Conservation (phyloP, 108 stramenopile species). For the Cyclostephanos invisitatus region DNA sequence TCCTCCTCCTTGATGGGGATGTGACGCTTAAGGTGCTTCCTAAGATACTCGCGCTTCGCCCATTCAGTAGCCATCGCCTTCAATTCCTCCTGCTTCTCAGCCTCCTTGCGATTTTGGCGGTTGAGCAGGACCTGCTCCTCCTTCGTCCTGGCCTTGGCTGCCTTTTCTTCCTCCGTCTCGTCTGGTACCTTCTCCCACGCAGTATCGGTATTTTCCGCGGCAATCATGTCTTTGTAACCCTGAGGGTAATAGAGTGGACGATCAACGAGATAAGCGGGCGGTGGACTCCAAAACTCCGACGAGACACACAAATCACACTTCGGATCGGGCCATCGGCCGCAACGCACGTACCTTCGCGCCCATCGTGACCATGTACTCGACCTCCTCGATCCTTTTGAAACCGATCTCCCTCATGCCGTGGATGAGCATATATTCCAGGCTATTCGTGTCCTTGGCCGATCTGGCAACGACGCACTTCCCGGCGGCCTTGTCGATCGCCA, state of each 20-base stretch:
- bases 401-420: slow-evolving; percentile 78
- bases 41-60: slow-evolving; percentile 78
- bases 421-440: slow-evolving; percentile 65
- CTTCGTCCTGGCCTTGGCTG: slow-evolving; percentile 25
- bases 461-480: slow-evolving; percentile 56
- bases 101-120: slow-evolving; percentile 25
- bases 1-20: slow-evolving; percentile 59
- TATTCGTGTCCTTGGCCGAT: slow-evolving; percentile 44
- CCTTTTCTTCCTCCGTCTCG: slow-evolving; percentile 43
- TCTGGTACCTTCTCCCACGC: slow-evolving; percentile 44
- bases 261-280: neutral
- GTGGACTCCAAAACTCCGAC: neutral
- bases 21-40: slow-evolving; percentile 54
- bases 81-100: slow-evolving; percentile 53
- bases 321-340: neutral
- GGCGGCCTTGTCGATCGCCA: slow-evolving; percentile 65
- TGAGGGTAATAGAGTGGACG: neutral
- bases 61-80: slow-evolving; percentile 73
- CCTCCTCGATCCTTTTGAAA: slow-evolving; percentile 75
- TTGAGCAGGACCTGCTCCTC: slow-evolving; percentile 20
- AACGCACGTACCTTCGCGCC: slow-evolving; percentile 53
- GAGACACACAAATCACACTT: neutral
- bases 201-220: slow-evolving; percentile 29
- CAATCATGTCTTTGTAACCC: slow-evolving; percentile 41
- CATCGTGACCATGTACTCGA: slow-evolving; percentile 79